Evolutionary conservation across 1,284 basidiomycete species (phyloP), one percentile per base, ranked within the genome.

Genomic region (Mycena citricolor): DNA sequence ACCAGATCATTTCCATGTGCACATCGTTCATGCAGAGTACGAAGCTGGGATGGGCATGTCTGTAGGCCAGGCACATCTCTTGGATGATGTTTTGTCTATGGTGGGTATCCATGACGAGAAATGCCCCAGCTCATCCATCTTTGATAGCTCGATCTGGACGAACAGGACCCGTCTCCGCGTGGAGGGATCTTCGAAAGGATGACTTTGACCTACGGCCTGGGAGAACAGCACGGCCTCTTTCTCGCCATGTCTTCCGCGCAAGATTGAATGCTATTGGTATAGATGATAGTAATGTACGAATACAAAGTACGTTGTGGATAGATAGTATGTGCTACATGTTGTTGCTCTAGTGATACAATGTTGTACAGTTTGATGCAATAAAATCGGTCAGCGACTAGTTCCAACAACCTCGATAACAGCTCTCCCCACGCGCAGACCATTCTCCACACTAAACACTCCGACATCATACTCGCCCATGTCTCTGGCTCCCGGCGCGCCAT

Each of bases 1-100:
- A 13, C 11, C 51, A 94, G 94, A 97, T 62, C 94, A 95, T 58
- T 89, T 97, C 58, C 93, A 97, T 56, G 90, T 99, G 0, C 97
- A 99, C 57, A 86, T 98, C 41, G 89, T 95, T 6, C 86, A 93
- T 56, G 78, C 79, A 2, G 81, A 81, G 47, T 81, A 85, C 20
- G 62, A 68, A 53, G 73, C 77, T 10, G 71, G 79, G 33, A 59
- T 79, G 45, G 87, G 90, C 0, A 86, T 90, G 81, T 70, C 79
- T 1, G 88, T 92, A 1, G 95, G 94, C 1, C 93, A 95, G 61
- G 93, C 94, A 0, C 93, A 97, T 66, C 71, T 98, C 13, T 71
- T 99, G 4, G 94, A 97, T 58, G 92, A 98, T 62, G 66, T 98
- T 31, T 93, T 98, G 47, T 79, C 83, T 7, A 61, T 91, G 61